Percentiles rank a stretch among this genome's conserved stretches.
Conservation (phyloP, 345 rosid species). For the Citropsis articulata region DNA sequence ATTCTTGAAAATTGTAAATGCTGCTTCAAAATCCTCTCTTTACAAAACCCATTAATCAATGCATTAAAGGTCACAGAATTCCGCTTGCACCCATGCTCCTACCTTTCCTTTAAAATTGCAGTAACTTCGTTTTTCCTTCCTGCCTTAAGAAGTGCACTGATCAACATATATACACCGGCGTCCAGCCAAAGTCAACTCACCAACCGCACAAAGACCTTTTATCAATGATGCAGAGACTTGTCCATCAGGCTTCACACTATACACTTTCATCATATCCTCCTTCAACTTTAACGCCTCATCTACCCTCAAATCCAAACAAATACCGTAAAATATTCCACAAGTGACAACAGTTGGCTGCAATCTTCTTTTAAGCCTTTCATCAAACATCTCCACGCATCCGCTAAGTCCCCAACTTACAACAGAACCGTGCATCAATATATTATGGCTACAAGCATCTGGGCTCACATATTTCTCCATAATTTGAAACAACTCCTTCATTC, state of each 20-base stretch:
- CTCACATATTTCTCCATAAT: slow-evolving; percentile 33
- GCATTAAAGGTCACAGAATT: slow-evolving; percentile 65
- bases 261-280: slow-evolving; percentile 42
- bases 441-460: slow-evolving; percentile 75
- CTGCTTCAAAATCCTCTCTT: slow-evolving; percentile 50
- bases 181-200: slow-evolving; percentile 57
- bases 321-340: slow-evolving; percentile 50
- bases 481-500: slow-evolving; percentile 35
- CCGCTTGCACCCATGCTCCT: background rate
- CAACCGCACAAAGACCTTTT: slow-evolving; percentile 45
- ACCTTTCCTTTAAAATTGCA: too few species aligned
- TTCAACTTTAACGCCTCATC: slow-evolving; percentile 69
- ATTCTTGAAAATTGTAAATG: slow-evolving; percentile 13
- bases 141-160: slow-evolving; percentile 38
- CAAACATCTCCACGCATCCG: slow-evolving; percentile 48
- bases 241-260: too few species aligned
- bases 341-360: slow-evolving; percentile 48
- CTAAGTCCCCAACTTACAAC: slow-evolving; percentile 33
- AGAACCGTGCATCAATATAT: slow-evolving; percentile 51
- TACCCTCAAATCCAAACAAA: slow-evolving; percentile 43
- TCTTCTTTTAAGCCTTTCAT: slow-evolving; percentile 56
- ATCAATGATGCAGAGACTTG: slow-evolving; percentile 46
- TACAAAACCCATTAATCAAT: slow-evolving; percentile 52
- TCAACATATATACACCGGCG: slow-evolving; percentile 52
- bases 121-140: too few species aligned